These are phyloP conservation scores for Myxozyma lipomycoides DNA, from an alignment of 805 yeast species.

Conservation along the genomic window DNA sequence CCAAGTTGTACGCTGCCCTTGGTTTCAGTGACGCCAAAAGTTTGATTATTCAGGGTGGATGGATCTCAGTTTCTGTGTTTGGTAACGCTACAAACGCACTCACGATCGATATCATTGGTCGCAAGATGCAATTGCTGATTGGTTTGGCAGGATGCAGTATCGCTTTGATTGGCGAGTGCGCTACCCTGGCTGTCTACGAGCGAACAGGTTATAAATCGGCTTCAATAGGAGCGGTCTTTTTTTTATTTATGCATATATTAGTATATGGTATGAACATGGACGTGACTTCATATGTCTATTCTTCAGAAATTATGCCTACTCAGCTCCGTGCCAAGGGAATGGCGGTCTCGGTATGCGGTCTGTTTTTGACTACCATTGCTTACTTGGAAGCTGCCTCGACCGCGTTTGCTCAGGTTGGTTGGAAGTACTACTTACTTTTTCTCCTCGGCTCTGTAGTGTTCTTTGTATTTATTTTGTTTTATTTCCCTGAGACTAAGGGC, in stretches of 20 bases:
- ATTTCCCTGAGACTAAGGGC: conserved; percentile 11
- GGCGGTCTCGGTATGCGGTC: conserved; percentile 7
- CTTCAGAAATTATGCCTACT: conserved; percentile 31
- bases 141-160: conserved; percentile 10
- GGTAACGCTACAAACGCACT: conserved; percentile 9
- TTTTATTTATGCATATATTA: conserved; percentile 9
- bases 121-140: conserved; percentile 5
- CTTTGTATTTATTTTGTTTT: conserved; percentile 5
- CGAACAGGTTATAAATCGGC: conserved; percentile 4
- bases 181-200: conserved; percentile 6
- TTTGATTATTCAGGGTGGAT: conserved; percentile 10
- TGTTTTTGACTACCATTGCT: conserved; percentile 7
- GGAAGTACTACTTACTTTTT: conserved; percentile 46
- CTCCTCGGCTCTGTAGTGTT: conserved; percentile 38
- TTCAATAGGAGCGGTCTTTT: conserved; percentile 9
- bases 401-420: conserved; percentile 13
- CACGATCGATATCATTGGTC: conserved; percentile 12
- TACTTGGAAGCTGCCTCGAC: conserved; percentile 12
- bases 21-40: conserved; percentile 8
- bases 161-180: conserved; percentile 8
- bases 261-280: conserved; percentile 10
- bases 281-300: conserved; percentile 37
- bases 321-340: conserved; percentile 12
- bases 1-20: conserved; percentile 12
- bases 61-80: conserved; percentile 6